phyloP scores from a whole-genome alignment of 805 yeast genomes.

The Candida sonorensis region DNA sequence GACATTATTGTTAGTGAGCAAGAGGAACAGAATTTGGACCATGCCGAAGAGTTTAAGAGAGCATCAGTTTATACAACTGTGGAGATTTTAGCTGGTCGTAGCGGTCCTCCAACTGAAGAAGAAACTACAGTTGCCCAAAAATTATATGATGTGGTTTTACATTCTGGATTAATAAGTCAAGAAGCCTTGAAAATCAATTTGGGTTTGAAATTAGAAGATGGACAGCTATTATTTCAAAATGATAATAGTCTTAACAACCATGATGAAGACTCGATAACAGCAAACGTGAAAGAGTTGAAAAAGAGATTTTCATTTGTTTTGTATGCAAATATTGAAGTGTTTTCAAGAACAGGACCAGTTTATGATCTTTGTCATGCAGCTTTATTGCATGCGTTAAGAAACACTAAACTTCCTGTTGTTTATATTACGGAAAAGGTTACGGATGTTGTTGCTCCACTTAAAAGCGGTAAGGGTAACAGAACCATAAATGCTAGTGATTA shows the following conservation, averaged over 20 bases:
- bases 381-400: slow-evolving; percentile 52
- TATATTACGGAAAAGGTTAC: slow-evolving; percentile 58
- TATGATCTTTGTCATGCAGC: slow-evolving; percentile 73
- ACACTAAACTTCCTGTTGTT: slow-evolving; percentile 58
- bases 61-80: slow-evolving; percentile 64
- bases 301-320: slow-evolving; percentile 51
- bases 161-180: slow-evolving; percentile 46
- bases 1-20: slow-evolving; percentile 24
- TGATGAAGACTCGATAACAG: slow-evolving; percentile 19
- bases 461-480: slow-evolving; percentile 18
- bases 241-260: not conserved
- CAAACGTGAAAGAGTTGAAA: slow-evolving; percentile 26
- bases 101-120: slow-evolving; percentile 80
- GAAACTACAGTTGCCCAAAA: slow-evolving; percentile 71
- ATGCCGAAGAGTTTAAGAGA: slow-evolving; percentile 2
- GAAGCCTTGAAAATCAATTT: slow-evolving; percentile 49
- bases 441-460: slow-evolving; percentile 44
- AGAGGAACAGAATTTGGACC: slow-evolving; percentile 15
- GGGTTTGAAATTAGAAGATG: slow-evolving; percentile 43
- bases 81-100: slow-evolving; percentile 66
- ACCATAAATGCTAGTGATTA: slow-evolving; percentile 40
- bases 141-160: slow-evolving; percentile 52
- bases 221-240: slow-evolving; percentile 29
- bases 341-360: slow-evolving; percentile 76
- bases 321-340: slow-evolving; percentile 68